Base-by-base conservation (phyloP, 305 asterid genomes). In the Solanum chacoense region DNA sequence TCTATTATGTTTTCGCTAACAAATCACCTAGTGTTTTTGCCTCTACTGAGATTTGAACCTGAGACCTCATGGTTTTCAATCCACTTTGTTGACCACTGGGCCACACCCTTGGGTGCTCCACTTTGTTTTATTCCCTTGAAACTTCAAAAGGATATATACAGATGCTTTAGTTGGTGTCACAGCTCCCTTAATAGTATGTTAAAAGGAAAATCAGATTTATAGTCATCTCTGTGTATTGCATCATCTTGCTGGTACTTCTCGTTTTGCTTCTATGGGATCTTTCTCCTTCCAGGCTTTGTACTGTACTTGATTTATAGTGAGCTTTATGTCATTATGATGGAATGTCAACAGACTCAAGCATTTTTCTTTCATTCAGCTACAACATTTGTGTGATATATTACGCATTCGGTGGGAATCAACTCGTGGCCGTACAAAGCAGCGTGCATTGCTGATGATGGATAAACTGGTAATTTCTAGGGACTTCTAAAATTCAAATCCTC, bases 401-500 rank as follows among this genome's bases (percentile, higher is more conserved):
- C 98, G 99, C 87, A 89, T 96, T 86, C 93, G 96, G 22, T 98
- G 99, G 99, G 99, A 98, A 89, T 93, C 98, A 77, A 94, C 96
- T 85, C 99, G 99, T 87, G 80, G 94, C 71, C 95, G 98, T 91
- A 98, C 98, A 86, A 98, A 94, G 94, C 97, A 98, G 93, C 99
- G 99, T 24, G 96, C 99, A 0, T 71, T 96, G 88, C 59, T 95
- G 92, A 95, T 94, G 98, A 95, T 98, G 99, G 98, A 95, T 84
- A 92, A 96, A 84, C 91, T 96, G 96, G 98, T 95, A 94, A n/a
- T 20, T 14, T 38, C 73, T 83, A 18, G 40, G 24, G 40, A 81
- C 72, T 31, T 59, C 11, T 22, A 20, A 83, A 50, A 31, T 29
- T 29, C 14, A 28, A 80, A 20, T 28, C 31, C 11, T 26, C 18